Evolutionary conservation across 495 filamentous ascomycete genomes (phyloP), one percentile per base, ranked within the genome.

Genomic region (Delitschia confertaspora): DNA sequence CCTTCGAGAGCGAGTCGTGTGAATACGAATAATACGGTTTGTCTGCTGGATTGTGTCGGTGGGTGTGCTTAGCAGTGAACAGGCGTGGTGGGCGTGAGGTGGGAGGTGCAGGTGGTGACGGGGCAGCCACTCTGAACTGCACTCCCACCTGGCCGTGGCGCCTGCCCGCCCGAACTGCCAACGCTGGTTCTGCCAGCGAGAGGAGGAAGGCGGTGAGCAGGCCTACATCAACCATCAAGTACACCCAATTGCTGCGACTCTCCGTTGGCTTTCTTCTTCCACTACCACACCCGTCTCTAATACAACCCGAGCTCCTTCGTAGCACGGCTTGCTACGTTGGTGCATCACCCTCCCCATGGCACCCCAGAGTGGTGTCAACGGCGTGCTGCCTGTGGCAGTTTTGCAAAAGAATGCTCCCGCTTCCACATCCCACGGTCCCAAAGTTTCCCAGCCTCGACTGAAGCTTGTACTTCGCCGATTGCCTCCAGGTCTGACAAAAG

Each of bases 381-480:
- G 80, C 6, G 72, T 84, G 19, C 69, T 86, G 18, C 70, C 76
- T 40, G 71, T 78, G 31, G 67, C 72, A 23, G 70, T 68, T 26
- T 77, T 72, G 6, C 73, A 78, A 45, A 82, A 82, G 49, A 62
- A 72, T 36, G 47, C 72, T 32, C 43, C 45, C 29, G 44, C 51
- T 18, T 41, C 51, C 11, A 40, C 49, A 41, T 32, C 71, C 68
- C 32, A 49, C 67, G 41, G 56, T 57, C 7, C 57, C 57, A 88
- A 80, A 53, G 64, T 73, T 4, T 60, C 75, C 7, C 62, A 68
- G 19, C 73, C 76, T 22, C 80, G 83, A 30, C 72, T 93, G 51
- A 98, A 95, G 67, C 70, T 95, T 6, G 65, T 91, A n/a, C 65
- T 94, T 13, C 76, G 91, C 45, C 73, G 88, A 39, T 73, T 98